phyloP scores from a whole-genome alignment of 2,329 filamentous ascomycete species.

The Chrysoporthe austroafricana region DNA sequence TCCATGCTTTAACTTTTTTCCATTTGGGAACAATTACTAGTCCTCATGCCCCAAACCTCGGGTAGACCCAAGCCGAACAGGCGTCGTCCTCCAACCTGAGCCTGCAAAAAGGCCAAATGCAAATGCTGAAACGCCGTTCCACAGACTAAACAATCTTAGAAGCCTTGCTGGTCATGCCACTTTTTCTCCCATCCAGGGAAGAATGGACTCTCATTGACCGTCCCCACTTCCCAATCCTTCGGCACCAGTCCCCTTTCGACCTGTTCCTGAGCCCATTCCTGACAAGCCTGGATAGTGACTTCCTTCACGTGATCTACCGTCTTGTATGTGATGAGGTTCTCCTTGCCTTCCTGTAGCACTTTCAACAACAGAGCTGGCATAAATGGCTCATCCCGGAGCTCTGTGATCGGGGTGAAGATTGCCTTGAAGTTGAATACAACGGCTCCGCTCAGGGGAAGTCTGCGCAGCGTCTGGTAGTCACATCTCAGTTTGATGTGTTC shows the following conservation, averaged over 20 bases:
- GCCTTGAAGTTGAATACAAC: constrained; percentile 90
- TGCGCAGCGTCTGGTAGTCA: constrained; percentile 85
- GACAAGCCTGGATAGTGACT: constrained; percentile 67
- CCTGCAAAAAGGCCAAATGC: too few relatives aligned
- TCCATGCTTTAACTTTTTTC: too few relatives aligned
- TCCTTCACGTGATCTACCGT: constrained; percentile 80
- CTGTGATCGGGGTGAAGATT: constrained; percentile 73
- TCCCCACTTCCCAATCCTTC: constrained; percentile 67
- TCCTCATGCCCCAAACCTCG: too few relatives aligned
- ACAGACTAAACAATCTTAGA: constrained; percentile 13
- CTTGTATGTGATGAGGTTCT: constrained; percentile 65
- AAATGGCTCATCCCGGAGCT: constrained; percentile 73
- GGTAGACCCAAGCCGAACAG: too few relatives aligned
- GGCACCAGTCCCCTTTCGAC: constrained; percentile 44
- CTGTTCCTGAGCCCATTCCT: constrained; percentile 69
- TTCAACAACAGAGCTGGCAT: constrained; percentile 71
- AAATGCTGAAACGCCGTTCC: too few relatives aligned
- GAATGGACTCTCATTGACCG: constrained; percentile 75
- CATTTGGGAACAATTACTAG: too few relatives aligned
- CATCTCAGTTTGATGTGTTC: constrained; percentile 72
- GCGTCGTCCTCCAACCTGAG: too few relatives aligned
- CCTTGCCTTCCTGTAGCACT: constrained; percentile 65
- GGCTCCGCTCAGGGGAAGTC: constrained; percentile 74
- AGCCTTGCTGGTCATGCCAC: constrained; percentile 51
- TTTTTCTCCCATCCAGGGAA: constrained; percentile 78